Evolutionary conservation across 2,329 filamentous ascomycete genomes (phyloP).

Genomic region (Fusarium concolor): DNA sequence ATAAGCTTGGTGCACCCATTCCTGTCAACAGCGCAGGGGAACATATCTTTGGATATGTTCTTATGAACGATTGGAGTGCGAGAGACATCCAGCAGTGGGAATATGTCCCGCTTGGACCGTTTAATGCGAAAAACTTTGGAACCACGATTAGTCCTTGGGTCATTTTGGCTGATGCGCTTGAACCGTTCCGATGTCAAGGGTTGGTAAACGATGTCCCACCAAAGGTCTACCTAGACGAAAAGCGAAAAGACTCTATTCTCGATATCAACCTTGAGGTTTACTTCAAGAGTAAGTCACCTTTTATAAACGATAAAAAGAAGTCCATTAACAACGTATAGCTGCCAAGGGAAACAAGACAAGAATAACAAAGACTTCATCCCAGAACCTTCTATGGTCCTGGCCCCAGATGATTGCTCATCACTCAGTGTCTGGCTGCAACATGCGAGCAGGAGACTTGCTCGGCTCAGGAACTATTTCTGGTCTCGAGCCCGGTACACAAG

Average conservation of each 20-base stretch:
- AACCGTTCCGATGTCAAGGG: slow-evolving; percentile 39
- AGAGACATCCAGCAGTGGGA: slow-evolving; percentile 72
- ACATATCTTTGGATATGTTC: slow-evolving; percentile 75
- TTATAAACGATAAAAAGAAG: no score
- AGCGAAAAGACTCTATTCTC: slow-evolving; percentile 51
- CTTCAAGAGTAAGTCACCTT: slow-evolving; percentile 51
- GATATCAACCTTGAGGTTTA: slow-evolving; percentile 55
- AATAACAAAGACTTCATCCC: slow-evolving; percentile 45
- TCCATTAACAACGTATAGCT: slow-evolving; percentile 39
- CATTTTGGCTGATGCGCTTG: slow-evolving; percentile 68
- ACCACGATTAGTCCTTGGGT: slow-evolving; percentile 73
- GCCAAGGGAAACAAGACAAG: slow-evolving; percentile 48
- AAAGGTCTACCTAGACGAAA: slow-evolving; percentile 66
- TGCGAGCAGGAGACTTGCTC: slow-evolving; percentile 79
- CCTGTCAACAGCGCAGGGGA: slow-evolving; percentile 73
- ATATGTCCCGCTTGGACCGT: slow-evolving; percentile 70
- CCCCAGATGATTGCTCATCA: slow-evolving; percentile 88
- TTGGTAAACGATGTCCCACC: slow-evolving; percentile 50
- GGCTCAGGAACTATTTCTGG: slow-evolving; percentile 82
- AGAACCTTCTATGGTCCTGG: slow-evolving; percentile 78
- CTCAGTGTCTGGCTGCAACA: slow-evolving; percentile 78
- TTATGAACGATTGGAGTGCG: slow-evolving; percentile 74
- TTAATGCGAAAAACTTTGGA: slow-evolving; percentile 71
- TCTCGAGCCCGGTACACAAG: slow-evolving; percentile 70
- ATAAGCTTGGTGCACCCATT: slow-evolving; percentile 73